Base-by-base conservation (phyloP, 129 eudicot genomes). In the Helichrysum umbraculigerum region DNA sequence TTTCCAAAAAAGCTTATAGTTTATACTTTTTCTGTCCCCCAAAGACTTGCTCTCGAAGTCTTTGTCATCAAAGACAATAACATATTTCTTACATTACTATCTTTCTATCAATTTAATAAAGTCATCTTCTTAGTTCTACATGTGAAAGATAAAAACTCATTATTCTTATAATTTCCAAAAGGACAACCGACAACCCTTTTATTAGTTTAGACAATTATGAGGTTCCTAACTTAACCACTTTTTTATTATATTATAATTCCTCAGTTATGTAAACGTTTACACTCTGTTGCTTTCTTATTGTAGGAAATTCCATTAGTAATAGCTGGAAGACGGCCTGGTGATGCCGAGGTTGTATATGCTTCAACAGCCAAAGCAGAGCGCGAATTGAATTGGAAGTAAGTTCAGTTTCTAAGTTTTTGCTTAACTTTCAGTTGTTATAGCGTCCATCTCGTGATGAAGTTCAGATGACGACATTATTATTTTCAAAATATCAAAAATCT, bases 361-460 rank as follows among this genome's bases (percentile, higher is more conserved):
- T 87, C 92, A 51, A 95, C 89, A 1, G 89, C 77, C 37, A 95
- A 95, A 62, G 99, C 99, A 44, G 96, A 84, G 78, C 79, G 81
- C 7, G 99, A 95, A 37, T 81, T 95, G 74, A 83, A 87, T 22
- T 95, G 99, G 99, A 95, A 95, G 99, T 95, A 85, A 91, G 99
- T 84, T 41, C 58, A 0, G 20, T 21, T 51, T 5, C 25, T 0
- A 28, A 28, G 8, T 51, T 51, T 32, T 34, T 32, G 1, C 35
- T 3, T 20, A 16, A 3, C 16, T 69, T 59, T 17, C 1, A 25
- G 22, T 33, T 63, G 69, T 34, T 22, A 51, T 52, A 34, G 4
- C n/a, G 16, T 47, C 52, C 17, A 11, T 47, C 16, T 47, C 54
- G 3, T 47, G 50, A 47, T 17, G 5, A 47, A 47, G 54, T 12